phyloP scores from a whole-genome alignment of 2,329 filamentous ascomycete species.

The Dactylonectria macrodidyma region DNA sequence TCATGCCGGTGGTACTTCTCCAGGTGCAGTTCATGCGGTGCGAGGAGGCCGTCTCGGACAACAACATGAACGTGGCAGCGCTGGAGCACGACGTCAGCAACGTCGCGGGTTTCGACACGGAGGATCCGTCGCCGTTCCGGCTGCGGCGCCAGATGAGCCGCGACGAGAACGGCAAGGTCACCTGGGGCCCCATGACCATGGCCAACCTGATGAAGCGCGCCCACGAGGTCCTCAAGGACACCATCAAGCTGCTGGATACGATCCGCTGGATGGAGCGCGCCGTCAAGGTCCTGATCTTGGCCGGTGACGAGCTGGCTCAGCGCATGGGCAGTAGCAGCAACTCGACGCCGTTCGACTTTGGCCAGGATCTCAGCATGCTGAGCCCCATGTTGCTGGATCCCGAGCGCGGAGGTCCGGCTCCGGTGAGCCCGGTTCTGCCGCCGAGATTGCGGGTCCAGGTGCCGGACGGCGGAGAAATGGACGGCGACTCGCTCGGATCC shows the following conservation, averaged over 20 bases:
- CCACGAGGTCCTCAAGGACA: slow-evolving; percentile 61
- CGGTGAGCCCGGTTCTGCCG: slow-evolving; percentile 45
- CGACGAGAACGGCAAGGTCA: slow-evolving; percentile 43
- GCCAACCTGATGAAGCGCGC: slow-evolving; percentile 64
- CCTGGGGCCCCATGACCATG: slow-evolving; percentile 59
- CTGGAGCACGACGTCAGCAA: slow-evolving; percentile 60
- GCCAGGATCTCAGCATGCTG: slow-evolving; percentile 46
- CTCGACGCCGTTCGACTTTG: slow-evolving; percentile 36
- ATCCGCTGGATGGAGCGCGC: slow-evolving; percentile 64
- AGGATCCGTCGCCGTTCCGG: slow-evolving; percentile 46
- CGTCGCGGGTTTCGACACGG: slow-evolving; percentile 57
- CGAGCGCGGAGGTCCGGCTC: slow-evolving; percentile 41
- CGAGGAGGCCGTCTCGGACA: slow-evolving; percentile 60
- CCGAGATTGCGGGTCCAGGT: slow-evolving; percentile 37
- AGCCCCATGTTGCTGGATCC: slow-evolving; percentile 43
- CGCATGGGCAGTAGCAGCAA: slow-evolving; percentile 39
- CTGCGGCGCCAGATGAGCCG: slow-evolving; percentile 43
- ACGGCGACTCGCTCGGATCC: slow-evolving; percentile 50
- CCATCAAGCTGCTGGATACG: slow-evolving; percentile 62
- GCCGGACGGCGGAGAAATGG: slow-evolving; percentile 34
- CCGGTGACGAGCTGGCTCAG: slow-evolving; percentile 60
- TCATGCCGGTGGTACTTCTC: slow-evolving; percentile 61
- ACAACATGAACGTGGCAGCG: slow-evolving; percentile 58
- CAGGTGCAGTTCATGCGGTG: slow-evolving; percentile 63
- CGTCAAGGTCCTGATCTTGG: slow-evolving; percentile 59